Conservation (phyloP, 768 basidiomycete species). For the Leucocoprinus birnbaumii region DNA sequence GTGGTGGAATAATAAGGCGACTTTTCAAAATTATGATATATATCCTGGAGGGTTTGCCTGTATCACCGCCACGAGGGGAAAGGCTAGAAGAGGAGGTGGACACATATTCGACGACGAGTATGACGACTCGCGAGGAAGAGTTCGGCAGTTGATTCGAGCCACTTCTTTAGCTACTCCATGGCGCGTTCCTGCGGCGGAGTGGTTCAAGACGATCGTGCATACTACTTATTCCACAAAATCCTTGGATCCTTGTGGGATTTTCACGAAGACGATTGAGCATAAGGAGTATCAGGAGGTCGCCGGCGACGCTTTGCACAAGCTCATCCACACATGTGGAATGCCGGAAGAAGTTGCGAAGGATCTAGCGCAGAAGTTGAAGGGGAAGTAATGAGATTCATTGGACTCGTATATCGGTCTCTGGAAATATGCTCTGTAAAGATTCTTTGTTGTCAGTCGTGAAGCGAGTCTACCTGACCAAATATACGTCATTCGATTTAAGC, state of each 20-base stretch:
- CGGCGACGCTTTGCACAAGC: neutral
- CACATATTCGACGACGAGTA: constrained; percentile 14
- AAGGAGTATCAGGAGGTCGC: neutral
- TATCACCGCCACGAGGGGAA: constrained; percentile 33
- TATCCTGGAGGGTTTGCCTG: constrained; percentile 30
- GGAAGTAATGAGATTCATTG: too few species aligned
- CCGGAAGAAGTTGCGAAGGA: neutral
- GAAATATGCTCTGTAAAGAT: too few species aligned
- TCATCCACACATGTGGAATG: constrained; percentile 4
- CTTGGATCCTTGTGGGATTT: too few species aligned
- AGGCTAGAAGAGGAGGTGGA: neutral
- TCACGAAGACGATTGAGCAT: neutral
- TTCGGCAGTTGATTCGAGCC: constrained; percentile 2
- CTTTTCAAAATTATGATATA: constrained; percentile 30
- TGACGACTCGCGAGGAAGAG: constrained; percentile 9
- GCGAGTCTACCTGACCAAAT: too few species aligned
- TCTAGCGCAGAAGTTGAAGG: constrained; percentile 3
- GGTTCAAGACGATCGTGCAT: neutral
- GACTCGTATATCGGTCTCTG: too few species aligned
- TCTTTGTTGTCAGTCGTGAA: too few species aligned
- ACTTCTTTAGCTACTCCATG: neutral
- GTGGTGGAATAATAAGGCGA: constrained; percentile 27
- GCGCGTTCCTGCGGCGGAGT: neutral
- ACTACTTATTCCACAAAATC: neutral
- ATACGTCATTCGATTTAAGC: too few species aligned